Conservation (phyloP, 495 filamentous ascomycete species). For the Neurospora sp. region DNA sequence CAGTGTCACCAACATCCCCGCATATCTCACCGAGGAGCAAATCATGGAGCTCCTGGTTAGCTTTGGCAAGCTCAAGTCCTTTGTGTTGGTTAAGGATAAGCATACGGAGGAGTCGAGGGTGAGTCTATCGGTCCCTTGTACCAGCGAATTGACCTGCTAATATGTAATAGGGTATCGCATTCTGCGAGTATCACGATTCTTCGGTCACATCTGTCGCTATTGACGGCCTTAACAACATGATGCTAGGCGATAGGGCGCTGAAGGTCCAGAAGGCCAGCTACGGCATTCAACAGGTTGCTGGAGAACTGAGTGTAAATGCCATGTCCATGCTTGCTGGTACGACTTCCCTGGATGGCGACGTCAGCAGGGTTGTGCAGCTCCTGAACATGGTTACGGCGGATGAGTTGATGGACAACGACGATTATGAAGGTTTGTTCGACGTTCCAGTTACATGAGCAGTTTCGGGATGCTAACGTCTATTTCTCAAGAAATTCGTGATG, state of each 20-base stretch:
- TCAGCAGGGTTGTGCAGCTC: conserved; percentile 74
- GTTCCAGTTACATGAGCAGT: conserved; percentile 1
- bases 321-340: conserved; percentile 99
- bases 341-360: conserved; percentile 64
- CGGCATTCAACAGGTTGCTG: conserved; percentile 79
- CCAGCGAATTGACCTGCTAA: not conserved
- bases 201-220: conserved; percentile 73
- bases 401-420: conserved; percentile 85
- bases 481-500: conserved; percentile 76
- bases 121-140: conserved; percentile 28
- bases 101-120: conserved; percentile 82
- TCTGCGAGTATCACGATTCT: conserved; percentile 86
- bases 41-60: conserved; percentile 79
- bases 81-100: conserved; percentile 80
- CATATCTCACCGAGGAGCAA: conserved; percentile 80
- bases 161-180: conserved; percentile 72
- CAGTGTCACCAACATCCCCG: conserved; percentile 77
- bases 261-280: conserved; percentile 84
- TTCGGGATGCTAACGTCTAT: conserved; percentile 5
- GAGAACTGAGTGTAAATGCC: conserved; percentile 93
- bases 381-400: conserved; percentile 98
- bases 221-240: conserved; percentile 85
- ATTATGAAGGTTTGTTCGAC: conserved; percentile 70
- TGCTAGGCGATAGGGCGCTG: conserved; percentile 74
- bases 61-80: conserved; percentile 90